phyloP scores from a whole-genome alignment of 1,139 yeast genomes.

The Blastobotrys buckinghamii region DNA sequence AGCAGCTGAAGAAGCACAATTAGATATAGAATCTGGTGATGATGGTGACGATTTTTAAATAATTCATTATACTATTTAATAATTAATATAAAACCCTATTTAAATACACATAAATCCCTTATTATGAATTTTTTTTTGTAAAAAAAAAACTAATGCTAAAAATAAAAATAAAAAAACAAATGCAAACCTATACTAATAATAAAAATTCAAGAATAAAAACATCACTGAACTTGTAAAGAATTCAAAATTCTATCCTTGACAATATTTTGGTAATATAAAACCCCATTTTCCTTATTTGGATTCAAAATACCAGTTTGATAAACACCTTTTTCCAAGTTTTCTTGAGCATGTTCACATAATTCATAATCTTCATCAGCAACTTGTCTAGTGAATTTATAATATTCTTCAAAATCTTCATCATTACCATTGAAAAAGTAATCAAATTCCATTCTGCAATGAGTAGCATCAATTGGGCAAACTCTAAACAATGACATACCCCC shows the following conservation, averaged over 20 bases:
- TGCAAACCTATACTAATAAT: too few species aligned
- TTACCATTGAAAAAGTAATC: slow-evolving; percentile 11
- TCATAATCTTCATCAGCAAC: slow-evolving; percentile 12
- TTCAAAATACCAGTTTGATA: slow-evolving; percentile 10
- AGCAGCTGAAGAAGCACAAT: slow-evolving; percentile 65
- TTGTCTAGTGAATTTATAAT: slow-evolving; percentile 10
- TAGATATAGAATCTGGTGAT: slow-evolving; percentile 25
- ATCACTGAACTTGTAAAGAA: too few species aligned
- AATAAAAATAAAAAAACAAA: too few species aligned
- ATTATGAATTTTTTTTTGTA: too few species aligned
- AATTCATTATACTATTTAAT: too few species aligned
- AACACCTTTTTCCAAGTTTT: slow-evolving; percentile 10
- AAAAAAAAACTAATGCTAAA: too few species aligned
- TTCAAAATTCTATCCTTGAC: slow-evolving; percentile 10
- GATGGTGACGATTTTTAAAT: not conserved
- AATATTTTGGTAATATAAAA: slow-evolving; percentile 10
- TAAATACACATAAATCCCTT: too few species aligned
- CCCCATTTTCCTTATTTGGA: slow-evolving; percentile 12
- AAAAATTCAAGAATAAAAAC: too few species aligned
- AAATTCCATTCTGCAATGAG: slow-evolving; percentile 13
- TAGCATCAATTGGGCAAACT: slow-evolving; percentile 11
- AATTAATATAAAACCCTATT: too few species aligned
- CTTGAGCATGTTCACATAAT: slow-evolving; percentile 10
- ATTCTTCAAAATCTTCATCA: slow-evolving; percentile 13
- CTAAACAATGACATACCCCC: slow-evolving; percentile 13